These are phyloP conservation scores for Monosporozyma unispora DNA, from an alignment of 805 yeast species.

Conservation along the genomic window DNA sequence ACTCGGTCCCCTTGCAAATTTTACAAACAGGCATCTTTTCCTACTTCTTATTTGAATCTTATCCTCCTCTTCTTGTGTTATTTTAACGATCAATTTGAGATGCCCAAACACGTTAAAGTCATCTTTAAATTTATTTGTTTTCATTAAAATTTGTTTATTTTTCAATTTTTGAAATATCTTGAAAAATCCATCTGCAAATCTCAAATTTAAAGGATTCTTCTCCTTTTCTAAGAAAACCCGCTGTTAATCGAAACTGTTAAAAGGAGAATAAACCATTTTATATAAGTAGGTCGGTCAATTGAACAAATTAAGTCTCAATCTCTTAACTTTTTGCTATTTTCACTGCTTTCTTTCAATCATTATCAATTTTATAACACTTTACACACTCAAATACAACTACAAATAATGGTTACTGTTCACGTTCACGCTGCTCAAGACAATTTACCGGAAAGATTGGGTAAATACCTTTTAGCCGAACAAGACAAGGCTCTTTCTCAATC, in stretches of 20 bases:
- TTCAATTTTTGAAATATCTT: background rate
- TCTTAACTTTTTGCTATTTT: too few species aligned
- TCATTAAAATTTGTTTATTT: background rate
- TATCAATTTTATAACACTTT: too few species aligned
- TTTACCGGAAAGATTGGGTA: conserved; percentile 61
- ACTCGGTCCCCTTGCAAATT: conserved; percentile 45
- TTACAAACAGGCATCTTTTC: conserved; percentile 30
- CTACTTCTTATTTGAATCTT: background rate
- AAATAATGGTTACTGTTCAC: conserved; percentile 30
- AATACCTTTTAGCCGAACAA: conserved; percentile 53
- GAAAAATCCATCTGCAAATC: background rate
- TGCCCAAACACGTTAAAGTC: background rate
- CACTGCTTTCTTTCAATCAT: background rate
- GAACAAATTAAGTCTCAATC: too few species aligned
- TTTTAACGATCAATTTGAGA: background rate
- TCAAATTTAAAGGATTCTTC: background rate
- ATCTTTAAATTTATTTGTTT: background rate
- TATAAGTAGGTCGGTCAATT: background rate
- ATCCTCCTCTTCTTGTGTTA: background rate
- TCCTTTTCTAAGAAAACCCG: background rate
- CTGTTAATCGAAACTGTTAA: too few species aligned
- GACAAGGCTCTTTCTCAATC: conserved; percentile 40
- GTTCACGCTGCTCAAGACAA: conserved; percentile 43
- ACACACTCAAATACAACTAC: background rate
- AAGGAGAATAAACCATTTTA: too few species aligned